A percentile compares a stretch with the other conserved stretches of the same genome.
These are phyloP conservation scores for Mortierella polycephala DNA, from an alignment of 371 early-diverging fungal genomes.

Conservation along the genomic window DNA sequence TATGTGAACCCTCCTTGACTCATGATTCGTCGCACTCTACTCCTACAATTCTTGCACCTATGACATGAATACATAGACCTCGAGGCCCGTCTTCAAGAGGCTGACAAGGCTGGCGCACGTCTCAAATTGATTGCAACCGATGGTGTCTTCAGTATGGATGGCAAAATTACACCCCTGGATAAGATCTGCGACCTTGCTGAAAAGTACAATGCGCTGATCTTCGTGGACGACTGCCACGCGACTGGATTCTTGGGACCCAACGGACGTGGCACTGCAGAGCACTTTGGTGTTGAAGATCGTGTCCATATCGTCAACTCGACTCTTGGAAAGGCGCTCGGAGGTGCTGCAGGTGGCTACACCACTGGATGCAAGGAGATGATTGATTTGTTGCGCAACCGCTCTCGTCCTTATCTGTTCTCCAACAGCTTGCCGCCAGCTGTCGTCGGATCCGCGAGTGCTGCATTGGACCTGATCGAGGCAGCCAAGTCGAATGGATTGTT, in stretches of 20 bases:
- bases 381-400: conserved; percentile 64
- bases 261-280: conserved; percentile 70
- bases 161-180: conserved; percentile 66
- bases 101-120: conserved; percentile 60
- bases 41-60: neutral
- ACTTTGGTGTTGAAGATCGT: conserved; percentile 64
- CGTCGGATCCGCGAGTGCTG: conserved; percentile 70
- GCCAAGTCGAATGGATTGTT: conserved; percentile 57
- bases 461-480: conserved; percentile 62
- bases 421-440: conserved; percentile 74
- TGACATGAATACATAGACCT: conserved; percentile 51
- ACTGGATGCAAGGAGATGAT: conserved; percentile 62
- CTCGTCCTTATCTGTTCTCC: conserved; percentile 73
- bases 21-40: neutral
- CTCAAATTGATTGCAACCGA: conserved; percentile 70
- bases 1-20: neutral
- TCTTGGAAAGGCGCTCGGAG: conserved; percentile 74
- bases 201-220: conserved; percentile 67
- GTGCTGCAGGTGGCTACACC: conserved; percentile 74
- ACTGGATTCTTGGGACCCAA: conserved; percentile 71
- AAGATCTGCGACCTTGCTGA: conserved; percentile 72
- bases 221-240: conserved; percentile 75
- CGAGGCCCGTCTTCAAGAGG: conserved; percentile 60
- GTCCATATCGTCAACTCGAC: conserved; percentile 74
- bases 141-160: conserved; percentile 78